Base-by-base conservation (phyloP, 2,329 filamentous ascomycete genomes). In the Aureobasidium subglaciale region DNA sequence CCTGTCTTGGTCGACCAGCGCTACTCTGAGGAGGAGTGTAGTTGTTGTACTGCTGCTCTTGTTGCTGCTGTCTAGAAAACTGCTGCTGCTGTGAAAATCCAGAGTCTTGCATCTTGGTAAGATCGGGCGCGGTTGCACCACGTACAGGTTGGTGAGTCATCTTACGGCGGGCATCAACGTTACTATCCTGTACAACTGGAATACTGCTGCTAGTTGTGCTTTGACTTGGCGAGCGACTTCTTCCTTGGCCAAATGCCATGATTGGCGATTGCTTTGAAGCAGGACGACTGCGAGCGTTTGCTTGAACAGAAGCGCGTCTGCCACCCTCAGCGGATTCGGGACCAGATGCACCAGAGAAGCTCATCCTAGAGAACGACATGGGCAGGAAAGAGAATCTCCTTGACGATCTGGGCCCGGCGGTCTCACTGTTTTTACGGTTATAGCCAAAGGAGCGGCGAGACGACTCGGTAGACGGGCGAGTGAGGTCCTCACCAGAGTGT, bases 351-450 rank as follows among this genome's bases (percentile, higher is more conserved):
- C 64, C 62, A 41, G 60, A 59, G 64, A 72, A 65, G 70, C 70
- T 68, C 53, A 68, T 75, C 60, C 72, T 70, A 29, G 75, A 77
- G 54, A 78, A 70, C n/a, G 72, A 75, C 22, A 69, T 69, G 1
- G 77, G 77, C 20, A 79, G 61, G 58, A 79, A 71, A 1, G 76
- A 78, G 65, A 79, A 80, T 29, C 77, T 69, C 40, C 75, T 67
- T 6, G 71, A 72, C 3, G 70, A 65, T 56, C 76, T 72, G 32
- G 70, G 66, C 24, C 59, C 64, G 52, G 61, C 63, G 8, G 67
- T 65, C 25, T 73, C 71, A 13, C 68, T 72, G 54, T 71, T 73
- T 64, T 78, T 78, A 27, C 74, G 67, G 46, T 68, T 71, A 62
- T 79, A 78, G 46, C 71, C 71, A 63, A 78, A 78, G 5, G 75